phyloP scores from a whole-genome alignment of 139 green algal species.

The Trebouxia sp. region DNA sequence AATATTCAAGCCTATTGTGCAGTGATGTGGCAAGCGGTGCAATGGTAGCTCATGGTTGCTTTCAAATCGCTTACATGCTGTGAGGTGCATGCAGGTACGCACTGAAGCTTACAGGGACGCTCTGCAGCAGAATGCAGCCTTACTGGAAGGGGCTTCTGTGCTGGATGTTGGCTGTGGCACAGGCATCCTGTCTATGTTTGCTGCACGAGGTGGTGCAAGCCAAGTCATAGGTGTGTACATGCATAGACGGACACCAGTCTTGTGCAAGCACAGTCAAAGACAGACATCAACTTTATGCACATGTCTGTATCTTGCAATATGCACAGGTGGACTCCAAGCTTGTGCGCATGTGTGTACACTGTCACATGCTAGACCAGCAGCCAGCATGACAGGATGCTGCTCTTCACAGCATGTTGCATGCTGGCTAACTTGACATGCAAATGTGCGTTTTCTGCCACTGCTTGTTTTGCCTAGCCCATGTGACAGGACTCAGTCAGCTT shows the following conservation, averaged over 20 bases:
- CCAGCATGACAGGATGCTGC: too few species aligned
- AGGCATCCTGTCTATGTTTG: constrained; percentile 94
- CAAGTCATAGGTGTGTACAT: constrained; percentile 63
- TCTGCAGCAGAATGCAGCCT: constrained; percentile 73
- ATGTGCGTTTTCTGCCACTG: too few species aligned
- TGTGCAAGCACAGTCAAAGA: too few species aligned
- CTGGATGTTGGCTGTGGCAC: constrained; percentile 96
- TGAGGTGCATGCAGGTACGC: constrained; percentile 68
- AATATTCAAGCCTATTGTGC: too few species aligned
- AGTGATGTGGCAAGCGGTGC: too few species aligned
- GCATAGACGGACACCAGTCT: neutral
- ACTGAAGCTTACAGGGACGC: constrained; percentile 83
- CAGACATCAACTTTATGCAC: neutral
- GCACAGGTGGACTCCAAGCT: neutral
- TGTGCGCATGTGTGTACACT: neutral
- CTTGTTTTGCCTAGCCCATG: too few species aligned
- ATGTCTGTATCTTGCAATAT: neutral
- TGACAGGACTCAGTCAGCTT: too few species aligned
- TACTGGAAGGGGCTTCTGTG: constrained; percentile 72
- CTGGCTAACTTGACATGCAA: neutral
- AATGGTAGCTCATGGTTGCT: too few species aligned
- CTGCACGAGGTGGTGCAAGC: constrained; percentile 73
- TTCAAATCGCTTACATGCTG: too few species aligned
- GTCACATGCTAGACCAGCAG: too few species aligned
- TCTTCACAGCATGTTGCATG: neutral